Percentiles rank a stretch among this genome's conserved stretches.
Evolutionary conservation across 2,329 filamentous ascomycete genomes (phyloP).

Genomic region (Dactylellina drechsleri): DNA sequence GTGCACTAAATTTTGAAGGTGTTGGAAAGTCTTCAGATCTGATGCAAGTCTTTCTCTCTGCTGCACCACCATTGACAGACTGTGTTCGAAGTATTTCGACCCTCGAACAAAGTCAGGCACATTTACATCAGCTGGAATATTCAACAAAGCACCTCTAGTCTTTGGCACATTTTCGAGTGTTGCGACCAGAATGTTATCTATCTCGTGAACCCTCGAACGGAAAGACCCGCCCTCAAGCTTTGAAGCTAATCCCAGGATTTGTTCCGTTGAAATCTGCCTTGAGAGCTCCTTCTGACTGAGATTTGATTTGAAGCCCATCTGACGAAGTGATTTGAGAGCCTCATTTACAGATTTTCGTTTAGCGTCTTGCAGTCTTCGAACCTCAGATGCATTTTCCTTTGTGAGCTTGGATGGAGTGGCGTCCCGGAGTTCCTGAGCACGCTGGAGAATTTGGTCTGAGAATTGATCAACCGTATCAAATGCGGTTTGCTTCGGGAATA

Average conservation of each 20-base stretch:
- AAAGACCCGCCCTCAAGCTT: conserved; percentile 58
- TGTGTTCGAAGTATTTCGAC: conserved; percentile 84
- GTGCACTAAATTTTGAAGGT: conserved; percentile 62
- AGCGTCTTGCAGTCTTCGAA: conserved; percentile 86
- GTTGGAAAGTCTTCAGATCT: conserved; percentile 61
- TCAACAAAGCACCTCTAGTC: conserved; percentile 62
- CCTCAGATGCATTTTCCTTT: conserved; percentile 75
- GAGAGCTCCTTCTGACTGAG: conserved; percentile 77
- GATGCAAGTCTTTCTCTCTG: conserved; percentile 69
- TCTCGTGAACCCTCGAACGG: conserved; percentile 60
- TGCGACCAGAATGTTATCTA: conserved; percentile 58
- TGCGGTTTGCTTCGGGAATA: conserved; percentile 68
- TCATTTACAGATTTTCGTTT: conserved; percentile 93
- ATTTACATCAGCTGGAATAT: conserved; percentile 84
- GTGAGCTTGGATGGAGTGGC: conserved; percentile 83
- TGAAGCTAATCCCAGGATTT: conserved; percentile 72
- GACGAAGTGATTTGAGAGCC: conserved; percentile 80
- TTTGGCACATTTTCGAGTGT: conserved; percentile 72
- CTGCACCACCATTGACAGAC: conserved; percentile 73
- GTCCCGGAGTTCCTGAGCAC: conserved; percentile 74
- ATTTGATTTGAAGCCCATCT: conserved; percentile 91
- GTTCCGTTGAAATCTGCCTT: conserved; percentile 76
- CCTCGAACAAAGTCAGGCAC: conserved; percentile 81
- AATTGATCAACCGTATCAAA: conserved; percentile 63
- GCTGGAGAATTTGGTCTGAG: conserved; percentile 68